These are phyloP conservation scores for Aspergillus quadricinctus DNA, from an alignment of 2,329 filamentous ascomycete genomes.

Conservation along the genomic window DNA sequence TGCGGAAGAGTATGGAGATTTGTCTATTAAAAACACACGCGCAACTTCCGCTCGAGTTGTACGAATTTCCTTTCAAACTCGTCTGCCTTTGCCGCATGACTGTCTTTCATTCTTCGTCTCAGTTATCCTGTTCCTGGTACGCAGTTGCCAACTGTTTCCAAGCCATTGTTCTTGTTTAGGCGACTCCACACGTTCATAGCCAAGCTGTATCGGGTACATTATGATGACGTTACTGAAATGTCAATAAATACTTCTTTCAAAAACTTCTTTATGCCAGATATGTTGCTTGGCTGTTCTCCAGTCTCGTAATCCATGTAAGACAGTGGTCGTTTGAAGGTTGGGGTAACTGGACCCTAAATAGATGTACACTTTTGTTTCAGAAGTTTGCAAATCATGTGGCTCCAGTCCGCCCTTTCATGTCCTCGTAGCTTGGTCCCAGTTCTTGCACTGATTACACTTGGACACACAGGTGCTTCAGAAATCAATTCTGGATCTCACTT, in stretches of 20 bases:
- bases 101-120: conserved; percentile 9
- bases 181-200: conserved; percentile 11
- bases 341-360: neutral
- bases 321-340: neutral
- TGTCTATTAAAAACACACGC: neutral
- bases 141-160: neutral
- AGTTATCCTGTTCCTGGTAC: neutral
- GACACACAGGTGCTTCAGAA: neutral
- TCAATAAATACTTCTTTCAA: conserved; percentile 1
- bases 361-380: neutral
- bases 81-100: neutral
- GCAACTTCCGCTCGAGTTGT: neutral
- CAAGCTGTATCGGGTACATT: conserved; percentile 14
- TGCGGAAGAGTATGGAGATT: neutral
- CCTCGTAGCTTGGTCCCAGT: neutral
- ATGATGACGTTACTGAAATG: conserved; percentile 11
- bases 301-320: neutral
- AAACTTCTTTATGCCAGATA: conserved; percentile 11
- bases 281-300: conserved; percentile 10
- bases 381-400: neutral
- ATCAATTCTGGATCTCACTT: conserved; percentile 61
- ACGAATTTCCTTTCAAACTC: neutral
- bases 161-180: conserved; percentile 12
- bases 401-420: neutral
- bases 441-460: neutral